Evolutionary conservation across 2,329 filamentous ascomycete genomes (phyloP), one percentile per base, ranked within the genome.

Genomic region (Ophiostoma sp.): DNA sequence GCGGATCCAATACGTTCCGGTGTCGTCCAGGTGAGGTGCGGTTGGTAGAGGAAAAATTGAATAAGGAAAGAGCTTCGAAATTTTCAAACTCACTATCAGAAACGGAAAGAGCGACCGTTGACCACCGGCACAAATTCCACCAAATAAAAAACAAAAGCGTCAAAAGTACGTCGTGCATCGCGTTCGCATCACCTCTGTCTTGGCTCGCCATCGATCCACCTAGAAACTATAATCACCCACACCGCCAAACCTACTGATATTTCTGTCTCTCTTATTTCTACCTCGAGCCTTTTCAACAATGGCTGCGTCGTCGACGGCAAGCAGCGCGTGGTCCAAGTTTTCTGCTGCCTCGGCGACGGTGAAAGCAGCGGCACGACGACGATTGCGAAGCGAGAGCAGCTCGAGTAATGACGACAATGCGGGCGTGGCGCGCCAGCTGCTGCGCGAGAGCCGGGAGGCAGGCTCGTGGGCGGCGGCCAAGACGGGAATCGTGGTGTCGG

Each of bases 1-100:
- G 64, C 64, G 64, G 64, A 68, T n/a, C 22, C 42, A 33, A 15
- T 68, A 25, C 17, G 25, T 68, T 68, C 64, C 64, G 64, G 64
- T 68, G 15, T 50, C 64, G 64, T 42, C 64, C 22, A 50, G 42
- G 28, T 3, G 12, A 48, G 63, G 45, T 66, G n/a, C 64, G 15
- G 25, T 6, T 33, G 17, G 25, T 48, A 33, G 28, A 8, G 19
- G 17, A 15, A 6, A 17, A 31, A 28, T 45, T 31, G 31, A 31
- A 22, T 25, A n/a, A 31, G 7, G 42, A 25, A n/a, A 33, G 17
- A 68, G 42, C 22, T 33, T 33, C 19, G 39, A 15, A 48, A 1
- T 2, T 28, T 28, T n/a, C 42, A 50, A 39, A 19, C 33, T 28
- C 33, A 25, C 45, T 5, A 12, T 31, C 63, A 66, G 4, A 48